Evolutionary conservation across 306 rosid species (phyloP), one percentile per base, ranked within the genome.

Genomic region (Heteromeles arbutifolia): DNA sequence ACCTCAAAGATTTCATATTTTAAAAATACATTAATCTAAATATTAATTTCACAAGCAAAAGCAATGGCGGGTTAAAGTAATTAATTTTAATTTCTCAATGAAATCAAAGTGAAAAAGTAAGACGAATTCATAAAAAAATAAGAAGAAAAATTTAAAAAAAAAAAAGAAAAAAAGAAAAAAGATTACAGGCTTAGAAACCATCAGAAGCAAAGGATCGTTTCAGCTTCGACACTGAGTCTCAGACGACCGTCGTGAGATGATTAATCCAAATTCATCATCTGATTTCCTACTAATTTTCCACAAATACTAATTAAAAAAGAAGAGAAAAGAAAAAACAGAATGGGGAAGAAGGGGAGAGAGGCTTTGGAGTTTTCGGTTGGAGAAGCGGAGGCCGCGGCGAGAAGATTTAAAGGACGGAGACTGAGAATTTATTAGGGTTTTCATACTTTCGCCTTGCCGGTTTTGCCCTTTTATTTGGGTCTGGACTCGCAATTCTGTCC

Each of bases 211-310:
- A 62, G 90, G 90, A 87, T 84, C 61, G 75, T 25, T 80, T 78
- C 89, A 86, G 29, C 77, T 52, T n/a, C 72, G 80, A 77, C 82
- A 66, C 82, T 15, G 2, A 63, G 84, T 56, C 80, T 86, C 86
- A 86, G 89, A 86, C 79, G 89, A 86, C 89, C 89, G 89, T 87
- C 90, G 90, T 84, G 90, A 84, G 88, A 79, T 29, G 64, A 58
- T 66, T n/a, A 61, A 84, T 87, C 88, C 90, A 71, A 39, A 77
- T 24, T 87, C 90, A 74, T 87, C 90, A 87, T 64, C 31, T 72
- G 88, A 59, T 31, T 63, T 10, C 50, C 8, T 5, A 24, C 29
- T 50, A 14, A 4, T 39, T 8, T 12, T 48, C 21, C 21, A 48
- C 54, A 48, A 45, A 15, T 45, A 48, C 14, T 1, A 56, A 9